Base-by-base conservation (phyloP, 2,329 filamentous ascomycete genomes). In the Ophiosphaerella herpotricha region DNA sequence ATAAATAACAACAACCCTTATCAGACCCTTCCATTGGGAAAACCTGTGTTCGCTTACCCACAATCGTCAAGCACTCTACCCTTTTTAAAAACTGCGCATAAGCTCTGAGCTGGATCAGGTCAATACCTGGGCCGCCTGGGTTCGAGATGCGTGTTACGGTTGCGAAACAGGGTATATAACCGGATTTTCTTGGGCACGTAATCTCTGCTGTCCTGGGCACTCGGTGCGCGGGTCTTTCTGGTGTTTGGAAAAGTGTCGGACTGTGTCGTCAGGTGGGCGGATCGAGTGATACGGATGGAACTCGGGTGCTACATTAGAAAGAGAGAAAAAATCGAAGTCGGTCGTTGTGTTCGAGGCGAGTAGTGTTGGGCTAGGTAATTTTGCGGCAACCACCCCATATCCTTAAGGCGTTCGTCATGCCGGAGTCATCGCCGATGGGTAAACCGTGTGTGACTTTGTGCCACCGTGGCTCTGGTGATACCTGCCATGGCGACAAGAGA, bases 401-500 rank as follows among this genome's bases (percentile, higher is more conserved):
- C 47, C 46, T 24, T 26, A 34, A 48, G 26, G 50, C 37, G 29
- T 53, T 52, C 39, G 41, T 54, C 34, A 46, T 29, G 46, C 43
- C 59, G 63, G 61, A 66, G 56, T 56, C 60, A 29, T 42, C 42
- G 31, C 62, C 63, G 59, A 55, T 38, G 53, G 53, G 46, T 36
- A 47, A 39, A 14, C 36, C n/a, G 36, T 16, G 11, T 12, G 11
- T 46, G 50, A 46, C 43, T 38, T 29, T 24, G 23, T 37, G 34
- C 38, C 35, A 35, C 46, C 34, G 31, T 16, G 24, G 32, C 38
- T 42, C 31, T 21, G 37, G 36, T 39, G 24, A 26, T 35, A 48
- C 41, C 45, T 50, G 49, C 31, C 38, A 47, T 47, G 40, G 43
- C 43, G 48, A 50, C 43, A 54, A 42, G 39, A 45, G 37, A 37